Base-by-base conservation (phyloP, 768 basidiomycete genomes). In the Mycena albidolilacea region DNA sequence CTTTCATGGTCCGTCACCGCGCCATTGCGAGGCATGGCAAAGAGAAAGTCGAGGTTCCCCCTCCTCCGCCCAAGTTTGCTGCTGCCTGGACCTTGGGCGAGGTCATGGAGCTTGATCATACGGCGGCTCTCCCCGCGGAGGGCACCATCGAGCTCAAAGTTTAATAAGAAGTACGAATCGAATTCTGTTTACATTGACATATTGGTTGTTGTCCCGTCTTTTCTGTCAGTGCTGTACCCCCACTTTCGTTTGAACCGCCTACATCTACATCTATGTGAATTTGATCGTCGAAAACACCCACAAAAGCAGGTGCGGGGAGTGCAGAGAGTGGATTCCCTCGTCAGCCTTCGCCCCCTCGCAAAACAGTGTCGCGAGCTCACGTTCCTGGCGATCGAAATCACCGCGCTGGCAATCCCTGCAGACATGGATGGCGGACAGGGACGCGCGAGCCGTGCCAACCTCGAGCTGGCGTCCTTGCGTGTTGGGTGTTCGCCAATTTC, bases 21-120 rank as follows among this genome's bases (percentile, higher is more conserved):
- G 54, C 54, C 54, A 55, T 55, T 55, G 54, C 54, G 11, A 55
- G 54, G 54, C 54, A 55, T 55, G 54, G 54, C 54, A 55, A 55
- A 55, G 54, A 23, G 54, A 55, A 23, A n/a, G 30, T 55, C 54
- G 54, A 55, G 30, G 54, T 55, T 55, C 54, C 54, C 54, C 54
- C 54, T 55, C 54, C 54, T 30, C 23, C 54, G 54, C 54, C 54
- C 54, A 55, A 55, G 54, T 55, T 55, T 55, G 54, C 30, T 55
- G 54, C 54, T 30, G 54, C 54, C 54, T 55, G 54, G 54, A 55
- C 30, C 54, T 35, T 55, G 54, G 54, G 54, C 54, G 54, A 55
- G 30, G 54, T 55, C 54, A 55, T 55, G 54, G 54, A 55, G 54
- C 54, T 55, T 55, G 54, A 55, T 55, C 21, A 55, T 55, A 55